phyloP scores from a whole-genome alignment of 2,329 filamentous ascomycete genomes.

The Diaporthe vaccinii region DNA sequence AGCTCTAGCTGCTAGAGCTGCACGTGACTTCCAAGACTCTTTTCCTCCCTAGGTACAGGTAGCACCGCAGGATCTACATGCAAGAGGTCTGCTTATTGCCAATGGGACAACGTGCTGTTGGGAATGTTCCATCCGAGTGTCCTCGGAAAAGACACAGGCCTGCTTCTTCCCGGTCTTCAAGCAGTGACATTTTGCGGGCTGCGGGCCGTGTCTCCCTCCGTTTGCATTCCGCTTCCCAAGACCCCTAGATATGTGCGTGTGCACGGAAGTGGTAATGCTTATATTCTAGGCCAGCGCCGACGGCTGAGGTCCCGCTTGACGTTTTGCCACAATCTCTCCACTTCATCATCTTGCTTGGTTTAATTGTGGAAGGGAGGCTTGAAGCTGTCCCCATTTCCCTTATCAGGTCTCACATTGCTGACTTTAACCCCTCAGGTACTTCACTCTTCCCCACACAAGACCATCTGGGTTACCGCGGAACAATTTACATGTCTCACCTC shows the following conservation, averaged over 20 bases:
- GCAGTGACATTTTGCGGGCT: neutral
- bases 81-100: neutral
- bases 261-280: neutral
- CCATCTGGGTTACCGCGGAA: neutral
- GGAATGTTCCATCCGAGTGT: neutral
- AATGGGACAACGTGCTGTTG: neutral
- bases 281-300: neutral
- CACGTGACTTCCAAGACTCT: constrained; percentile 23
- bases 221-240: neutral
- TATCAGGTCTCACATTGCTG: neutral
- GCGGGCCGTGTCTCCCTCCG: constrained; percentile 2
- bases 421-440: neutral
- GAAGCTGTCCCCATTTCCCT: neutral
- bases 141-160: neutral
- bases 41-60: constrained; percentile 4
- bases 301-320: neutral
- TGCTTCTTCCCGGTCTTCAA: constrained; percentile 7
- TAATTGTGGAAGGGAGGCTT: too few species aligned
- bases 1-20: constrained; percentile 7
- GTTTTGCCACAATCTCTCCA: constrained; percentile 21
- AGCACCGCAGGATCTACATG: constrained; percentile 16
- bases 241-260: neutral
- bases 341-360: neutral
- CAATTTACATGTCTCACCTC: neutral
- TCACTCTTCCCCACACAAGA: neutral